Evolutionary conservation across 2,329 filamentous ascomycete species (phyloP), one percentile per base, ranked within the genome.

Genomic region (Phyllosticta ampelicida): DNA sequence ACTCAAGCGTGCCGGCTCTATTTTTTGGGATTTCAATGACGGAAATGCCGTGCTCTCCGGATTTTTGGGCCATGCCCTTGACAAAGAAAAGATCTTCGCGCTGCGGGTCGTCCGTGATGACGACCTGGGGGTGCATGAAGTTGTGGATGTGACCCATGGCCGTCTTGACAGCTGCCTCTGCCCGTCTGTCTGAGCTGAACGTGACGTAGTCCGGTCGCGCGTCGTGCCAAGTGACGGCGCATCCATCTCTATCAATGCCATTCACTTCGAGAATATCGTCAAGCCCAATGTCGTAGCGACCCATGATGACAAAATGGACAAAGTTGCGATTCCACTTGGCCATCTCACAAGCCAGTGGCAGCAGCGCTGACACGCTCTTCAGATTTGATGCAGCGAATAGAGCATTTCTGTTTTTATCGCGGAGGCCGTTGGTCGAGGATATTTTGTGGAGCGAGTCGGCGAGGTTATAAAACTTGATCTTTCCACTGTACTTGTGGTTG

Each of bases 321-420:
- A 84, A 80, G 66, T 84, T 95, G 60, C 80, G 77, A 58, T 81
- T 78, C 70, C 84, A 80, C 20, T 71, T 71, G 6, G 85, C 85
- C 91, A 96, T 96, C 65, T 89, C 82, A 71, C 94, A 97, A 5
- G 91, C 89, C 67, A 96, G 77, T 0, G 90, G 90, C 29, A 96
- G 75, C 56, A 96, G 70, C 29, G 81, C 80, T 0, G 88, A 80
- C 16, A 85, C 83, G 67, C 89, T 94, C 69, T 81, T 81, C 54
- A 95, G 73, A 61, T 80, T 90, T 0, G 88, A 85, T 3, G 87
- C 85, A 4, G 85, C 86, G 68, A 96, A 96, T 2, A 96, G 71
- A 16, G 96, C 80, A 65, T 90, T 90, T 54, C 80, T 80, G 66
- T 87, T 89, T 44, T 73, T 68, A 29, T 68, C 62, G 56, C 74